phyloP scores from a whole-genome alignment of 2,329 filamentous ascomycete genomes.

The Fusarium tupiense region DNA sequence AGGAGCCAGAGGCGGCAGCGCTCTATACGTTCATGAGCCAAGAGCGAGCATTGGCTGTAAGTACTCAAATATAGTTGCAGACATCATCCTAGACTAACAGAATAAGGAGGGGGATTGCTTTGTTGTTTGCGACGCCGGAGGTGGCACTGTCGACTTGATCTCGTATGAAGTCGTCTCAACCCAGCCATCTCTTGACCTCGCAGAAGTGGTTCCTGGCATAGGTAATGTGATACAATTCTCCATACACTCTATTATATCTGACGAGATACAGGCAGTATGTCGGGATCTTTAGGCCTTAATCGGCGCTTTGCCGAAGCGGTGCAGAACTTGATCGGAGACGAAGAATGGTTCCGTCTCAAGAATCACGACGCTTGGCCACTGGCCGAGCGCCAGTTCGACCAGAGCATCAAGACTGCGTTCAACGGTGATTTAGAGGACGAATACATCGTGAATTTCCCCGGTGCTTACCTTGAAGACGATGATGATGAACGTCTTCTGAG shows the following conservation, averaged over 20 bases:
- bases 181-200: neutral
- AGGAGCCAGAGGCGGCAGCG: neutral
- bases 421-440: neutral
- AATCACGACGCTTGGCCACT: neutral
- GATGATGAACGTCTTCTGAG: neutral
- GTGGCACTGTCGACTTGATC: neutral
- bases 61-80: accelerated
- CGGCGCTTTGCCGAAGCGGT: neutral
- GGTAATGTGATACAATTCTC: neutral
- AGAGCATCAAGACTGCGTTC: neutral
- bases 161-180: neutral
- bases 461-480: neutral
- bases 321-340: neutral
- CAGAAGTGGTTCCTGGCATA: neutral
- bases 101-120: neutral
- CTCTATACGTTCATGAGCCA: neutral
- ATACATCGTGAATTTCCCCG: neutral
- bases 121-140: neutral
- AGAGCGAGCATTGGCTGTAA: neutral
- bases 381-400: neutral
- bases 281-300: neutral
- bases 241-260: neutral
- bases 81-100: neutral
- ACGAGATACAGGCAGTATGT: neutral
- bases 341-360: neutral